Base-by-base conservation (phyloP, 306 rosid genomes). In the Vigna nakashimae region DNA sequence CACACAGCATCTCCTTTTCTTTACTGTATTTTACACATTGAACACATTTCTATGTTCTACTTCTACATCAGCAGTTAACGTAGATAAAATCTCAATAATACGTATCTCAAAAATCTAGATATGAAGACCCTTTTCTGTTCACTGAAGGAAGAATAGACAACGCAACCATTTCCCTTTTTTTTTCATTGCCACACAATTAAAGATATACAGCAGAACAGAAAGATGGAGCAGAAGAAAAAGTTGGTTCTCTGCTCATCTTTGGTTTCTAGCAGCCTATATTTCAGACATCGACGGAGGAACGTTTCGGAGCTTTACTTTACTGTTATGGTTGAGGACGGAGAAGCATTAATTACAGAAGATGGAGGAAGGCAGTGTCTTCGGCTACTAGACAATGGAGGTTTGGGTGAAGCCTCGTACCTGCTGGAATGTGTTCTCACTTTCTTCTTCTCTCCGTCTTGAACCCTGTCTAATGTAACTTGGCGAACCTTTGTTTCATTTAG, bases 401-500 rank as follows among this genome's bases (percentile, higher is more conserved):
- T 81, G 65, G 91, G 71, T 69, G 81, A 72, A 17, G 85, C 59
- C 4, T 71, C 80, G 10, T 32, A 80, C 85, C 84, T 87, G 80
- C 86, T 80, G 10, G 97, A 91, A 32, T 78, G 93, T 75, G 90
- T 88, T 80, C 91, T 87, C 68, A 85, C 52, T 62, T 88, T 95
- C 89, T 87, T 92, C 85, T 79, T 91, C 15, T 86, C 94, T 40
- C 86, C 85, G 20, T 87, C 90, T 2, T 55, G 83, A 69, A 45
- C 50, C 80, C 53, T 86, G 38, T 58, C 86, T 8, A 86, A 53
- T 38, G 88, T 49, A 67, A 79, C 86, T 70, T 80, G 88, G 53
- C 86, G 84, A 75, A 95, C 84, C 84, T 85, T 92, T 11, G 89
- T 78, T 18, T 95, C 97, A 18, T 89, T 91, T 46, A 95, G 82